phyloP scores from a whole-genome alignment of 192 early-diverging fungal species.

The Backusella parvicylindrica region DNA sequence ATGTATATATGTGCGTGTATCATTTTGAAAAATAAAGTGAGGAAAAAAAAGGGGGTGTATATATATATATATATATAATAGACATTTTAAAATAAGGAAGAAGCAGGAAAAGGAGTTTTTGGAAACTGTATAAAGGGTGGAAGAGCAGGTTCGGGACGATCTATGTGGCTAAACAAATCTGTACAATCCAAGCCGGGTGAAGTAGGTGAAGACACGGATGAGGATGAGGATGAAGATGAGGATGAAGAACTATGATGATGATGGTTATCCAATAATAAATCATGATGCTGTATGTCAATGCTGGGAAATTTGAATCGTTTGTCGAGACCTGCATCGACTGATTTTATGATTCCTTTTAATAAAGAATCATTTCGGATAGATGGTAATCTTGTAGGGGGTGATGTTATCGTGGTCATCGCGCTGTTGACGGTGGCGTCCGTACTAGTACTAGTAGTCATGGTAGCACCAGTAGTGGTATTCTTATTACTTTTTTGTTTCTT shows the following conservation, averaged over 20 bases:
- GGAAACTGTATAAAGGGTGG: not conserved
- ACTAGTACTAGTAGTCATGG: not conserved
- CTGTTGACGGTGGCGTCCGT: too few species aligned
- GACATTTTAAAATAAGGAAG: not conserved
- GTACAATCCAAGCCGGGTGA: not conserved
- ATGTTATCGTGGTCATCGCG: not conserved
- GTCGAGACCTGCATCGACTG: not conserved
- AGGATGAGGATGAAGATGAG: not conserved
- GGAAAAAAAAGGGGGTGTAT: not conserved
- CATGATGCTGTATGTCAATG: not conserved
- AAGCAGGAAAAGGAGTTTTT: not conserved
- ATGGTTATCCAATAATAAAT: not conserved
- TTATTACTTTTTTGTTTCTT: not conserved
- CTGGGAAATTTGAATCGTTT: not conserved
- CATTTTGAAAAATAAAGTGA: not conserved
- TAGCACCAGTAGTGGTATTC: not conserved
- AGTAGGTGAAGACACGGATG: not conserved
- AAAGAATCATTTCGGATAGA: not conserved
- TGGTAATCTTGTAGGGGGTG: not conserved
- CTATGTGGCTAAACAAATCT: not conserved
- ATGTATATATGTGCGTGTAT: not conserved
- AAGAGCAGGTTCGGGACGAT: conserved; percentile 1
- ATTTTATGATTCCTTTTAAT: not conserved
- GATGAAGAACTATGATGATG: not conserved
- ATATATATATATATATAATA: not conserved